Evolutionary conservation across 2,329 filamentous ascomycete species (phyloP), one percentile per base, ranked within the genome.

Genomic region (Emericellopsis cladophorae): DNA sequence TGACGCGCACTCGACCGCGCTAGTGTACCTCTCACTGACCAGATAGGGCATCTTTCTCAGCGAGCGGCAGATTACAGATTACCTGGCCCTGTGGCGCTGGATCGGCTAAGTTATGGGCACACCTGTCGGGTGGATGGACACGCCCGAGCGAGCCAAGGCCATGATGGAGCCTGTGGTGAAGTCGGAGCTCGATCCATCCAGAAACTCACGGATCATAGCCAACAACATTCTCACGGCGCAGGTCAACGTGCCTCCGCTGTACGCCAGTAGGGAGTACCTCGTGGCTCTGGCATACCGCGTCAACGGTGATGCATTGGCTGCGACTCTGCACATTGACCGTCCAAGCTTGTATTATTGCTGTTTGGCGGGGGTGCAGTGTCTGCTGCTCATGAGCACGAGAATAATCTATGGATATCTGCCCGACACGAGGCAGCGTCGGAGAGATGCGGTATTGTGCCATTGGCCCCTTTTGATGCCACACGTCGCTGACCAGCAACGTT

Each of bases 81-180:
- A 85, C 53, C 66, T 85, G 36, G 81, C 83, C 0, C 62, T 90
- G 1, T 90, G 84, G 83, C 72, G 84, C 3, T 82, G 84, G 46
- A 74, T 89, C 11, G 83, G 74, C 1, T 70, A 85, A 51, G 65
- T 88, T 24, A 70, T 87, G 50, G 84, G 84, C 11, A 76, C 76
- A 7, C 84, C 83, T 0, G 74, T 73, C 1, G 68, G 69, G 21
- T 70, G 67, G 47, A 77, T 87, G 52, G 65, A 67, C 2, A 74
- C 68, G 1, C 66, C 74, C 0, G 59, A 60, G 6, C 64, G 67
- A 29, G 77, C 79, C 2, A 76, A 70, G 47, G 64, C 64, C 2
- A 70, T 78, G 51, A 80, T 87, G 74, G 82, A 89, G 49, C 74
- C 72, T 0, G 61, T 88, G 1, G 56, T 85, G 15, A 59, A 74